Evolutionary conservation across 768 basidiomycete genomes (phyloP).

Genomic region (Phylloporus arenicola): DNA sequence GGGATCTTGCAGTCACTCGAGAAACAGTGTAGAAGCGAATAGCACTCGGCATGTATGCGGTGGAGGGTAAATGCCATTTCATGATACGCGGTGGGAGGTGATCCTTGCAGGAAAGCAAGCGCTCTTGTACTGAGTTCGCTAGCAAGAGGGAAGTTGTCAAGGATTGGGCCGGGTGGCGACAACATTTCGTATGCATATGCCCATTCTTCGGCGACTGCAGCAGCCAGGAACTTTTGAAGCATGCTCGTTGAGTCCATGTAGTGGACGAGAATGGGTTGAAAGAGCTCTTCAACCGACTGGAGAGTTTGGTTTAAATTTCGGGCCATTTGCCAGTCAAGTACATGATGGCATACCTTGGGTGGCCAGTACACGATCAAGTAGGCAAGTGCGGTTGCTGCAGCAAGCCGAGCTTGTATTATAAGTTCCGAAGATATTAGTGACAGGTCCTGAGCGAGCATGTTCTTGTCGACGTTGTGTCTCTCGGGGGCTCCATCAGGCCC

Average conservation of each 20-base stretch:
- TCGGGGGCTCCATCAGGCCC: slow-evolving; percentile 45
- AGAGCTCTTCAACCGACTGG: slow-evolving; percentile 55
- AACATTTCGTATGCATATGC: slow-evolving; percentile 50
- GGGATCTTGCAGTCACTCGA: slow-evolving; percentile 83
- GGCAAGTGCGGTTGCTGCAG: slow-evolving; percentile 73
- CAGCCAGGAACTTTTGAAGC: slow-evolving; percentile 84
- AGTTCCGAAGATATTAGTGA: slow-evolving; percentile 73
- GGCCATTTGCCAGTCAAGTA: background rate
- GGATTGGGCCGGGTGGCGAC: slow-evolving; percentile 37
- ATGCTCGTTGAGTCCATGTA: slow-evolving; percentile 87
- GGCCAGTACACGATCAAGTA: slow-evolving; percentile 67
- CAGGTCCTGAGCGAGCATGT: slow-evolving; percentile 87
- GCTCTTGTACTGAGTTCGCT: slow-evolving; percentile 64
- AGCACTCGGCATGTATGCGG: slow-evolving; percentile 77
- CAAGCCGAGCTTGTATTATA: slow-evolving; percentile 73
- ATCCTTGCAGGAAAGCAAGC: slow-evolving; percentile 66
- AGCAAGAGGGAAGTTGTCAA: slow-evolving; percentile 55
- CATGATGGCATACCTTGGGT: slow-evolving; percentile 35
- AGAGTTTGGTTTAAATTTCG: background rate
- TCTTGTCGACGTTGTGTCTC: slow-evolving; percentile 93
- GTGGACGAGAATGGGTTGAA: slow-evolving; percentile 69
- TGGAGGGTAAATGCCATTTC: slow-evolving; percentile 83
- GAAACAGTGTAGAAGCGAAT: slow-evolving; percentile 77
- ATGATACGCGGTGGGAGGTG: slow-evolving; percentile 76
- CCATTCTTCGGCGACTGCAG: slow-evolving; percentile 90